phyloP scores from a whole-genome alignment of 2,329 filamentous ascomycete genomes.

The Grosmannia clavigera region DNA sequence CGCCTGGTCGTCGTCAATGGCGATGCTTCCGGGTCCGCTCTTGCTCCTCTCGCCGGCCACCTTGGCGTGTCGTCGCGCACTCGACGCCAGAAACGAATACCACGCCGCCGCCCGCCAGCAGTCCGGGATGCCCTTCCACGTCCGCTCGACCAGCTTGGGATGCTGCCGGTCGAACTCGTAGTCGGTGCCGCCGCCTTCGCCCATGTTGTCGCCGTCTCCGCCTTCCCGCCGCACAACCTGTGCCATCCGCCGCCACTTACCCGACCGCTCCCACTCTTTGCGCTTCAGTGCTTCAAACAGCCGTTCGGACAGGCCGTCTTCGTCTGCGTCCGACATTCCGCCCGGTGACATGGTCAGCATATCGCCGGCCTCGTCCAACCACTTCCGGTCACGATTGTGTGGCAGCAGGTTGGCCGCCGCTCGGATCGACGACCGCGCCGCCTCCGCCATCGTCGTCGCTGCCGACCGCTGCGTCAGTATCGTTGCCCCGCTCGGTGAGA shows the following conservation, averaged over 20 bases:
- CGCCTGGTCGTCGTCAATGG: background rate
- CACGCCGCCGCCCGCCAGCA: slow-evolving; percentile 87
- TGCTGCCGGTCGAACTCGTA: slow-evolving; percentile 72
- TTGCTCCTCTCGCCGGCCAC: background rate
- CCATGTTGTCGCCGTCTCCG: slow-evolving; percentile 31
- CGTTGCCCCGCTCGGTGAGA: slow-evolving; percentile 20
- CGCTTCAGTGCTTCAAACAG: slow-evolving; percentile 43
- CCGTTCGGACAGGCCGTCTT: slow-evolving; percentile 41
- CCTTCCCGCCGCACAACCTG: slow-evolving; percentile 38
- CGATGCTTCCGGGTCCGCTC: background rate
- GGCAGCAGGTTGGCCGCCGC: slow-evolving; percentile 47
- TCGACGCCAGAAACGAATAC: slow-evolving; percentile 80
- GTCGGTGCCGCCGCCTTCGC: slow-evolving; percentile 33
- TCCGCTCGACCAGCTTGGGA: slow-evolving; percentile 77
- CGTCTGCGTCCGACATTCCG: slow-evolving; percentile 36
- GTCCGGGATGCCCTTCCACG: slow-evolving; percentile 97
- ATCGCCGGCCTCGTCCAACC: slow-evolving; percentile 53
- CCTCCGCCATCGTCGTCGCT: slow-evolving; percentile 18
- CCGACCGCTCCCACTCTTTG: slow-evolving; percentile 49
- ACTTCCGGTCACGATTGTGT: slow-evolving; percentile 46
- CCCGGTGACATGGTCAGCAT: slow-evolving; percentile 51
- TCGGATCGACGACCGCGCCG: slow-evolving; percentile 41
- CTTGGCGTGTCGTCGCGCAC: slow-evolving; percentile 35
- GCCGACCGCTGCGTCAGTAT: slow-evolving; percentile 36
- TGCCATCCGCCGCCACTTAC: slow-evolving; percentile 59